Conservation (phyloP, 768 basidiomycete species). For the Chlorophyllum brunneum region DNA sequence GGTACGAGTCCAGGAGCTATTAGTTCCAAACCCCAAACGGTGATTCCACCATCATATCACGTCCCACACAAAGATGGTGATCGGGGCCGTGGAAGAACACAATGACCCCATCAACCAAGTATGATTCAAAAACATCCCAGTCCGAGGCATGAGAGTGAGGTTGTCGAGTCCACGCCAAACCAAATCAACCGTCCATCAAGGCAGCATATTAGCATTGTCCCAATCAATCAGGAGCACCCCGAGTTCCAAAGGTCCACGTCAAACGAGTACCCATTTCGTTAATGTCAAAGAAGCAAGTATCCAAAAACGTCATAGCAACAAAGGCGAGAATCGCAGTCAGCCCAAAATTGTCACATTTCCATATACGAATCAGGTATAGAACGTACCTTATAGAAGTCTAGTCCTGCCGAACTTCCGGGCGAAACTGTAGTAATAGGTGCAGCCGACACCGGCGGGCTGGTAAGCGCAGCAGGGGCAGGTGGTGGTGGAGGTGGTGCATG, state of each 20-base stretch:
- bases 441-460: constrained; percentile 12
- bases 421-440: constrained; percentile 11
- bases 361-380: not conserved
- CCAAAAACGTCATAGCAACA: constrained; percentile 12
- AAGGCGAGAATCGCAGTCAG: constrained; percentile 1
- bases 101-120: not conserved
- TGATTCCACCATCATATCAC: not conserved
- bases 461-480: constrained; percentile 9
- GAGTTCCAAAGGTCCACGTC: constrained; percentile 1
- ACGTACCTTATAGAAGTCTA: constrained; percentile 29
- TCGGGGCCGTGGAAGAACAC: not conserved
- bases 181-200: not conserved
- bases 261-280: constrained; percentile 7
- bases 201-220: not conserved
- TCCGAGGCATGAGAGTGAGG: not conserved
- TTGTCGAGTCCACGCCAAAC: not conserved
- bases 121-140: no score
- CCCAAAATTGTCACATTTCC: constrained; percentile 6
- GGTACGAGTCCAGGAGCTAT: constrained; percentile 26
- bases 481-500: constrained; percentile 17
- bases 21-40: no score
- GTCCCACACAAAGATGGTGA: not conserved
- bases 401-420: constrained; percentile 13
- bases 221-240: constrained; percentile 4
- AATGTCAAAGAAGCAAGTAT: not conserved